Evolutionary conservation across 306 rosid species (phyloP).

Genomic region (Vigna trinervia): DNA sequence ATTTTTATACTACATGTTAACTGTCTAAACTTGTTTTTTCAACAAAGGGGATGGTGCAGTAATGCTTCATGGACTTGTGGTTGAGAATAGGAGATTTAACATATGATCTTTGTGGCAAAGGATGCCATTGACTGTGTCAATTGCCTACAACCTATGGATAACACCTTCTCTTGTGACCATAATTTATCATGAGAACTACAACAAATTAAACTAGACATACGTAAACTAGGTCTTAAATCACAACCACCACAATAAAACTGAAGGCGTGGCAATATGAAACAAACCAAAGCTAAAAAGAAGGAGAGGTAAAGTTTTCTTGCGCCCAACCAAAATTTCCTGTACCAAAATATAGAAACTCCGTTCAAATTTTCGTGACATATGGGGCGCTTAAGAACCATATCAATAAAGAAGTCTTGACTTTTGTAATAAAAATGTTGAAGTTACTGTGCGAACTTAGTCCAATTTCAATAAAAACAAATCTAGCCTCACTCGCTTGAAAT

Average conservation of each 20-base stretch:
- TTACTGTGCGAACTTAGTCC: neutral
- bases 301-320: neutral
- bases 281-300: neutral
- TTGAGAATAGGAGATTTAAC: neutral
- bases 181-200: constrained; percentile 6
- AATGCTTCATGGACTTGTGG: neutral
- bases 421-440: neutral
- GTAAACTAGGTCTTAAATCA: neutral
- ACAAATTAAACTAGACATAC: neutral
- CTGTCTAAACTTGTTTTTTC: neutral
- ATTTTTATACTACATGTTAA: no score
- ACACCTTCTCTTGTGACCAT: neutral
- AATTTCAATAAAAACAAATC: neutral
- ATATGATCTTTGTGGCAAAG: neutral
- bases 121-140: neutral
- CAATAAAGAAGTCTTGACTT: neutral
- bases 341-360: neutral
- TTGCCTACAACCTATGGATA: neutral
- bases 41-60: neutral
- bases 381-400: neutral
- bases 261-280: neutral
- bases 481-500: neutral
- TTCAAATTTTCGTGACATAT: neutral
- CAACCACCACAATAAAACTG: neutral
- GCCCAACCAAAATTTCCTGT: constrained; percentile 33